Evolutionary conservation across 257 asterid genomes (phyloP), one percentile per base, ranked within the genome.

Genomic region (Cinchona pubescens): DNA sequence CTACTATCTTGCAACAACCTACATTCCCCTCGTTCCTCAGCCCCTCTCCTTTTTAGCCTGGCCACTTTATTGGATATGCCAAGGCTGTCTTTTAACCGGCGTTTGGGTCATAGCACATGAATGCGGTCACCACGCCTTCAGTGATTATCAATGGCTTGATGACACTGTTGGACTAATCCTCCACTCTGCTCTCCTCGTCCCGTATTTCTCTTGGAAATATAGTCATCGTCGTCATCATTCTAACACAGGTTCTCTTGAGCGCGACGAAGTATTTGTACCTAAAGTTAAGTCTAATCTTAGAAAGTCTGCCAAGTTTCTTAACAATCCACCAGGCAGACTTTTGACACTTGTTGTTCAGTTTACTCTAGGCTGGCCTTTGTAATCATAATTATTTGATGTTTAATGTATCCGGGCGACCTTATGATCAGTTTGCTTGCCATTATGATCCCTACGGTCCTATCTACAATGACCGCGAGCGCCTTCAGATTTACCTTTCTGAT

Each of bases 201-300:
- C 90, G 1, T 86, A 84, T 65, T 84, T 86, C 78, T 86, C 88
- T 30, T 86, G 90, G 90, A 86, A 86, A 67, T 84, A 83, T 69
- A 86, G 90, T 69, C 90, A 86, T 68, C 83, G 88, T 12, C 85
- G 88, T 43, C 90, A 86, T 75, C 90, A 86, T 70, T 86, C 90
- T 25, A 83, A 92, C 81, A 92, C 97, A 0, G 96, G 90, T 27
- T 92, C 96, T 16, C 87, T 92, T 0, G 97, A 92, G 34, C 87
- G 89, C 0, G 97, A 92, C 13, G 97, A 92, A 67, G 97, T 92
- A 16, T 92, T 92, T 49, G 97, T 92, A 0, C 96, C 95, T 0
- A 92, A 86, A 48, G 30, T 43, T 27, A 90, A 87, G 76, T 85
- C 97, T 4, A 12, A 46, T 12, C 75, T 90, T n/a, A 9, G 72